Percentiles rank a stretch among this genome's conserved stretches.
Conservation (phyloP, 805 yeast genomes). For the Priceomyces castillae region DNA sequence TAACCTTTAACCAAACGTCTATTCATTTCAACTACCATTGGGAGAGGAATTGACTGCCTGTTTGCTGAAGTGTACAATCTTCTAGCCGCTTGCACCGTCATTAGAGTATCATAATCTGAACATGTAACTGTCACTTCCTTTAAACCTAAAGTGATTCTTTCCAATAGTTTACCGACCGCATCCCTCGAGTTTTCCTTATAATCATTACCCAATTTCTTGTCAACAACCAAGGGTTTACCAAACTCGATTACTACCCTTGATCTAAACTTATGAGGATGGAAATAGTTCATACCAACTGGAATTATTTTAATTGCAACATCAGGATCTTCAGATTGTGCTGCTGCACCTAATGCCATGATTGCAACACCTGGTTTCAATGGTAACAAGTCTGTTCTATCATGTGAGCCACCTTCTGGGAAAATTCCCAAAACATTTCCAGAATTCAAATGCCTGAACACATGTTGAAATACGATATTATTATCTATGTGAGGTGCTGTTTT, state of each 20-base stretch:
- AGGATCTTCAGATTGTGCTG: slow-evolving; percentile 24
- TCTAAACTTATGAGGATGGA: slow-evolving; percentile 41
- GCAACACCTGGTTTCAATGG: slow-evolving; percentile 47
- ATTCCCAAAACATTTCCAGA: slow-evolving; percentile 35
- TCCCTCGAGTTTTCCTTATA: slow-evolving; percentile 27
- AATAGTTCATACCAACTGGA: slow-evolving; percentile 43
- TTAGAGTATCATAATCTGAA: slow-evolving; percentile 41
- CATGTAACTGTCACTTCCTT: slow-evolving; percentile 42
- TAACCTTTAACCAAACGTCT: slow-evolving; percentile 38
- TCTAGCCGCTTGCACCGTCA: slow-evolving; percentile 43
- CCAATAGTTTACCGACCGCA: slow-evolving; percentile 27
- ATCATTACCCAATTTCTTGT: slow-evolving; percentile 22
- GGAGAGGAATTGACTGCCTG: slow-evolving; percentile 35
- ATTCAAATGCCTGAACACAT: slow-evolving; percentile 38
- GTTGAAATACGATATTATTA: slow-evolving; percentile 32
- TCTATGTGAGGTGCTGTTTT: slow-evolving; percentile 41
- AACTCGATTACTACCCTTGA: slow-evolving; percentile 42
- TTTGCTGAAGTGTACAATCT: slow-evolving; percentile 35
- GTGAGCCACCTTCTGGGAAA: slow-evolving; percentile 46
- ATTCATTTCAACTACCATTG: slow-evolving; percentile 43
- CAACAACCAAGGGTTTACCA: slow-evolving; percentile 40
- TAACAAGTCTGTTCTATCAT: slow-evolving; percentile 40
- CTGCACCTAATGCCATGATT: slow-evolving; percentile 44
- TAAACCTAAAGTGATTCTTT: slow-evolving; percentile 29
- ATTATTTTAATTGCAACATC: slow-evolving; percentile 30